Conservation (phyloP, 1,139 yeast species). For the Pichia sp. region DNA sequence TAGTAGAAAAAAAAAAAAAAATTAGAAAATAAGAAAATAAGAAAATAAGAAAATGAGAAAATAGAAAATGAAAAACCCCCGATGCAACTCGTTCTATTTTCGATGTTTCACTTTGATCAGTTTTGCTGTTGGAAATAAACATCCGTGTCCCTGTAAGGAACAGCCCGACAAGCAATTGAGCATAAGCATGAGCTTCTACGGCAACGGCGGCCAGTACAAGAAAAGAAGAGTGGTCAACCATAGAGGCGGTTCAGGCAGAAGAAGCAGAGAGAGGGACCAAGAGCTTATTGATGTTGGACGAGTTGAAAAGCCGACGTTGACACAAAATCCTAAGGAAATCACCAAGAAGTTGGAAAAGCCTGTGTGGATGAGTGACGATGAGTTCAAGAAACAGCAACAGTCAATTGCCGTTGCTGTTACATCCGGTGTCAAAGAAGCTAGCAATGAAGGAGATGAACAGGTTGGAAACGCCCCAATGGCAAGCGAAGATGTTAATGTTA, state of each 20-base stretch:
- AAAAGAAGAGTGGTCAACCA: conserved; percentile 20
- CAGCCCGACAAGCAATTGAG: background rate
- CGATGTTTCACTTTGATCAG: no score
- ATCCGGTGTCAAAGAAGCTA: background rate
- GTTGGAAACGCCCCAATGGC: conserved; percentile 8
- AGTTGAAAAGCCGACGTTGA: background rate
- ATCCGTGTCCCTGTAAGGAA: no score
- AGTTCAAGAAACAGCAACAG: conserved; percentile 8
- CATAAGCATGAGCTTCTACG: background rate
- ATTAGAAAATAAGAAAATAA: no score
- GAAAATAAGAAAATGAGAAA: no score
- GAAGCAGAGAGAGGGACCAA: background rate
- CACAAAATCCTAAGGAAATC: background rate
- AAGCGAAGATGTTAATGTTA: conserved; percentile 17
- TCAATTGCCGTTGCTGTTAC: conserved; percentile 5
- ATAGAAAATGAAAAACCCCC: no score
- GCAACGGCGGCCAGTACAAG: conserved; percentile 13
- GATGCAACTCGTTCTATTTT: no score
- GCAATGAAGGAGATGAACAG: background rate
- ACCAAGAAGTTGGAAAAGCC: conserved; percentile 3
- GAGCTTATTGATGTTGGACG: background rate
- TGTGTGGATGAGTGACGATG: conserved; percentile 13
- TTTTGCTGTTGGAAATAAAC: no score
- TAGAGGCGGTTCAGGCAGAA: conserved; percentile 12
- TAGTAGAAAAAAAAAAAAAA: no score